Evolutionary conservation across 2,329 filamentous ascomycete species (phyloP).

Genomic region (Gliomastix tumulicola): DNA sequence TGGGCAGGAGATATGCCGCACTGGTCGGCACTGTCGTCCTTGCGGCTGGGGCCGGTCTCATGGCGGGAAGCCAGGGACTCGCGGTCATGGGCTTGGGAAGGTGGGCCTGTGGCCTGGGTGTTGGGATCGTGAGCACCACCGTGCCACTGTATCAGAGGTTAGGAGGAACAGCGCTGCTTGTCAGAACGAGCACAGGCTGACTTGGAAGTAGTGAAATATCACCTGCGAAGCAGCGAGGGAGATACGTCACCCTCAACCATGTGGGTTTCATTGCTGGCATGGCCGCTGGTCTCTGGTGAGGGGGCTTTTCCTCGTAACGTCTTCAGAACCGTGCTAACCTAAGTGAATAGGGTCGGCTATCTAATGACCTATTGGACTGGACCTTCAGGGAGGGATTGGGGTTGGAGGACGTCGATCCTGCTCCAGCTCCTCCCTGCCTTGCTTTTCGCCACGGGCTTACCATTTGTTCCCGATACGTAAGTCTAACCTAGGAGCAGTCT

Average conservation of each 20-base stretch:
- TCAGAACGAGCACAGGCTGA: background rate
- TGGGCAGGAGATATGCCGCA: slow-evolving; percentile 45
- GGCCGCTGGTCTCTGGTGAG: slow-evolving; percentile 46
- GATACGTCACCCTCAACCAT: slow-evolving; percentile 52
- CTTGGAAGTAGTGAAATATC: slow-evolving; percentile 38
- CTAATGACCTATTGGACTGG: slow-evolving; percentile 45
- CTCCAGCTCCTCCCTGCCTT: slow-evolving; percentile 43
- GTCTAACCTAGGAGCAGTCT: no score
- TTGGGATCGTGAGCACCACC: slow-evolving; percentile 46
- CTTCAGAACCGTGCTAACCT: background rate
- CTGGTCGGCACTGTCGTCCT: slow-evolving; percentile 37
- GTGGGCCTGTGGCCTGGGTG: slow-evolving; percentile 43
- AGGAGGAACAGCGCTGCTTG: slow-evolving; percentile 1
- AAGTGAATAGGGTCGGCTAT: slow-evolving; percentile 49
- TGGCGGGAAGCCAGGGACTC: slow-evolving; percentile 34
- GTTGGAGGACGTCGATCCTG: slow-evolving; percentile 46
- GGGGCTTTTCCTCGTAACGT: background rate
- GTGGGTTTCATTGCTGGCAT: slow-evolving; percentile 49
- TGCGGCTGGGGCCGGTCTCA: slow-evolving; percentile 39
- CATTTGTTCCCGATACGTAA: slow-evolving; percentile 48
- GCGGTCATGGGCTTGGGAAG: slow-evolving; percentile 43
- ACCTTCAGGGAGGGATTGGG: slow-evolving; percentile 31
- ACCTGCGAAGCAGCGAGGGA: slow-evolving; percentile 43
- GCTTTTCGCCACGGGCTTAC: slow-evolving; percentile 41
- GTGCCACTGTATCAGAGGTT: slow-evolving; percentile 53